phyloP scores from a whole-genome alignment of 352 stramenopile species.

The Blastocystis hominis region DNA sequence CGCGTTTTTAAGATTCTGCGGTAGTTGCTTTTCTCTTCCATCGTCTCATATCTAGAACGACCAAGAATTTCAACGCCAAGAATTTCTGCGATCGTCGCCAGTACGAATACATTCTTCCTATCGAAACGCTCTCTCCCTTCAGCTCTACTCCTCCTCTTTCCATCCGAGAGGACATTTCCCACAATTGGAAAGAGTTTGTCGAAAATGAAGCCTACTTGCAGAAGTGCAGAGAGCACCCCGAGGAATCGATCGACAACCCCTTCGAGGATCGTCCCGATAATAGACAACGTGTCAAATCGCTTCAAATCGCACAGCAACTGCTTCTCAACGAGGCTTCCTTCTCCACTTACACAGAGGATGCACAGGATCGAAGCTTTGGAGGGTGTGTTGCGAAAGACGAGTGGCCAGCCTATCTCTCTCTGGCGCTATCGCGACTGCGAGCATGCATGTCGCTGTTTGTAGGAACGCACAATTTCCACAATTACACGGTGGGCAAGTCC shows the following conservation, averaged over 20 bases:
- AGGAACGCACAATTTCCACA: slow-evolving; percentile 82
- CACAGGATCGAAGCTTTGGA: background rate
- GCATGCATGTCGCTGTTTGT: slow-evolving; percentile 68
- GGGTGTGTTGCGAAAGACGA: background rate
- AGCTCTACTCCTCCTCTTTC: too few species aligned
- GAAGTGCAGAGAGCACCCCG: background rate
- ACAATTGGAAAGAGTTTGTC: slow-evolving; percentile 67
- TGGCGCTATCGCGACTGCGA: slow-evolving; percentile 61
- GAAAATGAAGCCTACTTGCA: slow-evolving; percentile 66
- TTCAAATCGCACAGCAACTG: background rate
- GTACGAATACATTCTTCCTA: slow-evolving; percentile 79
- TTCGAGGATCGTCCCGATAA: background rate
- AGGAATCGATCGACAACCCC: background rate
- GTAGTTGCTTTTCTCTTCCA: background rate
- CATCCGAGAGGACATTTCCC: background rate
- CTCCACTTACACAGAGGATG: background rate
- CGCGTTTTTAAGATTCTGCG: slow-evolving; percentile 62
- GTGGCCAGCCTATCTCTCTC: background rate
- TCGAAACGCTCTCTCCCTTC: slow-evolving; percentile 69
- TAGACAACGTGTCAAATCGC: background rate
- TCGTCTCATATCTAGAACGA: slow-evolving; percentile 70
- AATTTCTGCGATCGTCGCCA: slow-evolving; percentile 75
- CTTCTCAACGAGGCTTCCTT: background rate
- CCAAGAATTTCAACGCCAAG: slow-evolving; percentile 81
- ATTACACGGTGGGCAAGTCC: slow-evolving; percentile 72